Evolutionary conservation across 352 stramenopile genomes (phyloP), one percentile per base, ranked within the genome.

Genomic region (Pythium insidiosum): DNA sequence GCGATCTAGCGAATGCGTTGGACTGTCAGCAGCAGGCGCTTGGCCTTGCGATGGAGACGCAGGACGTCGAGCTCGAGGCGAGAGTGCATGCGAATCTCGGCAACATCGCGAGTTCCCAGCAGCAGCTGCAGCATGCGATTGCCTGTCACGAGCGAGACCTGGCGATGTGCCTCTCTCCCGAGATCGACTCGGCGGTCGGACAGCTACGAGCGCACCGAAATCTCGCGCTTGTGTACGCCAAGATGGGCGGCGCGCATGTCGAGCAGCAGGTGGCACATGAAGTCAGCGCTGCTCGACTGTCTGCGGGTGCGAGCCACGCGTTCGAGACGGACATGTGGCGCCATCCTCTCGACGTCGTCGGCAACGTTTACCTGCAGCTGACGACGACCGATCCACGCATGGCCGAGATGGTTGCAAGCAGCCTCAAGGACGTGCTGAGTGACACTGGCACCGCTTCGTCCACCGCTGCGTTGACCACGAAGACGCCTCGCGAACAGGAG

Each of bases 1-100:
- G 74, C 5, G 61, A 84, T 5, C 61, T 68, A 5, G 38, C 42
- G 0, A 48, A 59, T 25, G 69, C 76, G 3, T 53, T 82, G 24
- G 70, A 77, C 18, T 72, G 68, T 16, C 74, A 92, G 38, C 61
- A 84, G 42, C 71, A 85, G 49, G 78, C 74, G 6, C 46, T 92
- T 6, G 28, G 55, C 5, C 41, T 87, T 42, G 76, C 79, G 0
- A 47, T 69, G 3, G 49, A 66, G 16, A 56, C 66, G 10, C 56
- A 61, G 12, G 76, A 88, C 45, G 42, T 39, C 10, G 79, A 92
- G 30, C 69, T 89, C 10, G 76, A 88, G 38, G 75, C 73, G 1
- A 69, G 79, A 9, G 71, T 86, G 30, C 82, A 82, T 37, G 79
- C 79, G 12, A 92, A 92, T 41, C 47, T 92, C 18, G 79, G 79